Evolutionary conservation across 306 rosid species (phyloP).

Genomic region (Prunus armeniaca): DNA sequence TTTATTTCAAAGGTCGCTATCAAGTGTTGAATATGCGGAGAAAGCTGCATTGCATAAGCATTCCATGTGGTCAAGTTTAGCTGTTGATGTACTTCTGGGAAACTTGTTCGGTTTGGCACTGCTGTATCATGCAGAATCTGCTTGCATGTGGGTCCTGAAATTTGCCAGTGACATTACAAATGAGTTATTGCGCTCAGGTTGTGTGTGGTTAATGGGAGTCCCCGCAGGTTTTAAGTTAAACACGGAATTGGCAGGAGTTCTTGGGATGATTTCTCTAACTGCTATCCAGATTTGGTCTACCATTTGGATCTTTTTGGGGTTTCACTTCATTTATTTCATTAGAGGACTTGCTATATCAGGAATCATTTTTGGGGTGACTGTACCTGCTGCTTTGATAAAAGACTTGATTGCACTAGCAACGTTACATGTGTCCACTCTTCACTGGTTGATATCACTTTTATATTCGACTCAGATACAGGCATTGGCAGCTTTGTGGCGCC

Average conservation of each 20-base stretch:
- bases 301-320: slow-evolving; percentile 72
- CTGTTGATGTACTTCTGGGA: slow-evolving; percentile 73
- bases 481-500: slow-evolving; percentile 91
- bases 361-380: slow-evolving; percentile 75
- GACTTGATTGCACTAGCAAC: slow-evolving; percentile 71
- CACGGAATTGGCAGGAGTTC: slow-evolving; percentile 75
- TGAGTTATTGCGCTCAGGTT: slow-evolving; percentile 77
- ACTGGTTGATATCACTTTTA: slow-evolving; percentile 75
- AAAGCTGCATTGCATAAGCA: slow-evolving; percentile 80
- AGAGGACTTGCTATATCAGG: slow-evolving; percentile 72
- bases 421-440: slow-evolving; percentile 71
- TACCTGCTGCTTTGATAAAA: slow-evolving; percentile 65
- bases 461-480: slow-evolving; percentile 90
- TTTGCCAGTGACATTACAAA: slow-evolving; percentile 61
- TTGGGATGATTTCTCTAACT: slow-evolving; percentile 83
- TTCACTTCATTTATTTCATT: slow-evolving; percentile 45
- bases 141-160: slow-evolving; percentile 46
- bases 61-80: slow-evolving; percentile 81
- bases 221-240: slow-evolving; percentile 97
- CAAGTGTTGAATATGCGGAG: slow-evolving; percentile 81
- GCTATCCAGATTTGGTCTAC: slow-evolving; percentile 93
- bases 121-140: slow-evolving; percentile 56
- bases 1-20: slow-evolving; percentile 52
- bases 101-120: slow-evolving; percentile 73
- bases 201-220: slow-evolving; percentile 97